phyloP scores from a whole-genome alignment of 371 early-diverging fungal species.

The Mortierella sp. region DNA sequence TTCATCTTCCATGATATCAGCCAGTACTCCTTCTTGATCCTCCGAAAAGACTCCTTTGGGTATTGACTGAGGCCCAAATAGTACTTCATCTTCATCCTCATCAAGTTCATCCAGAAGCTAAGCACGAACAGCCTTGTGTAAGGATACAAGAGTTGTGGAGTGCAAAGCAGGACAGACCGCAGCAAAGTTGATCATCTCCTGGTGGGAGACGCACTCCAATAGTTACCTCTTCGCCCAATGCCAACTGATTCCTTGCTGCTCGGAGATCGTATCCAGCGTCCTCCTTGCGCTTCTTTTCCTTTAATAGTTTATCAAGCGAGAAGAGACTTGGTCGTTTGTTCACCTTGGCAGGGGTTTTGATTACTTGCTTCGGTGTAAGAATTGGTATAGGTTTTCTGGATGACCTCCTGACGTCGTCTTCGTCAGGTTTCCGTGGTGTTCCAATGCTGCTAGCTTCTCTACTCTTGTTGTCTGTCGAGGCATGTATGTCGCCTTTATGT shows the following conservation, averaged over 20 bases:
- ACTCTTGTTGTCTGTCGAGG: neutral
- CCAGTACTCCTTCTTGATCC: constrained; percentile 28
- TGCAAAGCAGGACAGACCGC: too few relatives aligned
- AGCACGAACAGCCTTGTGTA: neutral
- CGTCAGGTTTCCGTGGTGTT: constrained; percentile 1
- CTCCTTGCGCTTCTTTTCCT: constrained; percentile 41
- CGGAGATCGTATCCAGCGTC: constrained; percentile 36
- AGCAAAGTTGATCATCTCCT: too few relatives aligned
- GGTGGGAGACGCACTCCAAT: too few relatives aligned
- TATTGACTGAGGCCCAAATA: constrained; percentile 1
- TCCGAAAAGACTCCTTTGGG: constrained; percentile 39
- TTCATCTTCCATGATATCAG: constrained; percentile 30
- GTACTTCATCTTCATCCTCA: constrained; percentile 22
- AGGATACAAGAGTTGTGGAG: too few relatives aligned
- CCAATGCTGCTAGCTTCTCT: too few relatives aligned
- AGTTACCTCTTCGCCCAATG: constrained; percentile 25
- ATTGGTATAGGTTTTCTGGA: neutral
- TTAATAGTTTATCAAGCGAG: constrained; percentile 33
- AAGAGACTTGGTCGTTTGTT: constrained; percentile 14
- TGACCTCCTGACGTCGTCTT: constrained; percentile 13
- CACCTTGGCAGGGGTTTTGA: constrained; percentile 2
- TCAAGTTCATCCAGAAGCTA: constrained; percentile 28
- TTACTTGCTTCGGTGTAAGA: neutral
- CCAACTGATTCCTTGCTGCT: constrained; percentile 1
- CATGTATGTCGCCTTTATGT: neutral